Percentiles rank a stretch among this genome's conserved stretches.
phyloP scores from a whole-genome alignment of 2,329 filamentous ascomycete species.

The Plenodomus lindquistii region DNA sequence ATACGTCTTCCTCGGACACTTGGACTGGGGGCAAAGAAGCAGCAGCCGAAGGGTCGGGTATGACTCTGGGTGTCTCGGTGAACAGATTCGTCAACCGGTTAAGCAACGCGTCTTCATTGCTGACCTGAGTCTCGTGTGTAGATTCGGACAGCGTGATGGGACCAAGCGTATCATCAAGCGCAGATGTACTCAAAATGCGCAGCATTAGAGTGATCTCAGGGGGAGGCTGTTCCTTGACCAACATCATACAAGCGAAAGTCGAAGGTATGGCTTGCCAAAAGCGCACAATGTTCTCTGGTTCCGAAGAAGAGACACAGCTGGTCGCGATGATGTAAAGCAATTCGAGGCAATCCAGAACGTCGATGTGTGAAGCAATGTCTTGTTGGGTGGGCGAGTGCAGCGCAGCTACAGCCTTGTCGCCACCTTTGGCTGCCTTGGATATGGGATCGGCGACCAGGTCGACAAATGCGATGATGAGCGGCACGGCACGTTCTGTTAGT shows the following conservation, averaged over 20 bases:
- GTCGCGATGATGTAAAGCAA: slow-evolving; percentile 67
- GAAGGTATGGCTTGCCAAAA: slow-evolving; percentile 73
- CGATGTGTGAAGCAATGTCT: slow-evolving; percentile 61
- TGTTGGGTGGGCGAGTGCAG: slow-evolving; percentile 45
- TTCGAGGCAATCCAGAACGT: slow-evolving; percentile 66
- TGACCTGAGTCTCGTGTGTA: slow-evolving; percentile 34
- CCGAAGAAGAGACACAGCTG: slow-evolving; percentile 55
- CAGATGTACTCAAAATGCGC: slow-evolving; percentile 68
- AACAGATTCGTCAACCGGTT: slow-evolving; percentile 67
- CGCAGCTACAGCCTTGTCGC: slow-evolving; percentile 29
- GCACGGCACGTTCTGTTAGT: slow-evolving; percentile 61
- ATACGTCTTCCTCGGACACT: slow-evolving; percentile 42
- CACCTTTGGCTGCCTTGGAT: slow-evolving; percentile 38
- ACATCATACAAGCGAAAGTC: slow-evolving; percentile 68
- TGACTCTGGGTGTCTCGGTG: slow-evolving; percentile 55
- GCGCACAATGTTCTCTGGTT: slow-evolving; percentile 45
- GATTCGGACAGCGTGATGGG: slow-evolving; percentile 60
- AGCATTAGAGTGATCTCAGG: slow-evolving; percentile 67
- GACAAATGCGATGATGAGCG: slow-evolving; percentile 50
- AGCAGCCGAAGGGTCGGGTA: slow-evolving; percentile 23
- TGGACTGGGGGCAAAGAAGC: slow-evolving; percentile 6
- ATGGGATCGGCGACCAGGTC: slow-evolving; percentile 60
- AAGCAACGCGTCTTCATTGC: slow-evolving; percentile 56
- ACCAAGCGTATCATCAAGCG: slow-evolving; percentile 66
- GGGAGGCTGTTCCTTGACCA: slow-evolving; percentile 68